Base-by-base conservation (phyloP, 768 basidiomycete species). In the Dioszegia aurantiaca region DNA sequence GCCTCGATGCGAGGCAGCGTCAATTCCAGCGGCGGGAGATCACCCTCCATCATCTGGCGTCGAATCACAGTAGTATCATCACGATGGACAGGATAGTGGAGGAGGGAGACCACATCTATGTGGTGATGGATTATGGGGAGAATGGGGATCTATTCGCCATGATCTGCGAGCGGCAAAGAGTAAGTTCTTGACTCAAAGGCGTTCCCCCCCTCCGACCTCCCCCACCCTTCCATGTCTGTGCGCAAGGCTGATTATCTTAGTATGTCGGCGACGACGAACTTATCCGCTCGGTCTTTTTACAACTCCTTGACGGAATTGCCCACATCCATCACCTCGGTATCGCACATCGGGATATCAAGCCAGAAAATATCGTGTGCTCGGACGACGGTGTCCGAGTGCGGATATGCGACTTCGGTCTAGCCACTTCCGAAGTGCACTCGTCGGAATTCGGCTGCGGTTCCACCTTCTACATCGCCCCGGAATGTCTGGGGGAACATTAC, bases 221-320 rank as follows among this genome's bases (percentile, higher is more conserved):
- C 33, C 14, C 6, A 6, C 6, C 19, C 16, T 8, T 47, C 9
- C 23, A 5, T 27, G 21, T 36, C 19, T 40, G 37, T 41, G 27
- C 21, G 17, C 11, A 86, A 62, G 11, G 27, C 6, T 47, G 79
- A 83, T 60, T 83, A 85, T 44, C n/a, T 45, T 47, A 72, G 64
- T 73, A 72, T 61, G 66, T 76, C 24, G 71, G 72, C 30, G 65
- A 72, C 54, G 86, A 90, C 75, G 80, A 81, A 36, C 83, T 93
- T 56, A 92, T 95, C 79, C 88, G 86, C 70, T 82, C 85, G 62
- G 86, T 93, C 64, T 97, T 95, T 79, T 80, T 91, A 57, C 93
- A 98, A 77, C 82, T 98, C 63, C 81, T 97, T 63, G 90, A 94
- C 71, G 89, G 89, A 12, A 88, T 95, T 71, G 79, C 77, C 28